These are phyloP conservation scores for Phytophthora constricta DNA, from an alignment of 352 stramenopile species.

Conservation along the genomic window DNA sequence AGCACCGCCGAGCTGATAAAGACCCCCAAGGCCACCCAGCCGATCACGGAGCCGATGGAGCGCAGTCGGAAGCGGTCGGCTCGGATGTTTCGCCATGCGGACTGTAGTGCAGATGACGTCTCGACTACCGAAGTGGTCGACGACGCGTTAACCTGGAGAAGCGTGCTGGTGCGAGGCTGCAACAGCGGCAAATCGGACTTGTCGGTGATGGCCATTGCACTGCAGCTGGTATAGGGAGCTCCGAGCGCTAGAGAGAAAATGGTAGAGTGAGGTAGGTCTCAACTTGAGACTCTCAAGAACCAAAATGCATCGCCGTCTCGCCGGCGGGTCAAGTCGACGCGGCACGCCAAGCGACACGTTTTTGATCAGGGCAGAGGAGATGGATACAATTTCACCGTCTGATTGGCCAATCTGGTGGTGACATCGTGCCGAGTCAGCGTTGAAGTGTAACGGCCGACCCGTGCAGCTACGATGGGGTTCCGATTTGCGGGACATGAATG, in stretches of 20 bases:
- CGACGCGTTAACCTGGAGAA: constrained; percentile 10
- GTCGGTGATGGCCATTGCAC: constrained; percentile 30
- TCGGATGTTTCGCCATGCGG: constrained; percentile 27
- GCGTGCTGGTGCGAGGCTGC: constrained; percentile 28
- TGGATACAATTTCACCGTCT: not conserved
- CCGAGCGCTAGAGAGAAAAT: constrained; percentile 19
- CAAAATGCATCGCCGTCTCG: not conserved
- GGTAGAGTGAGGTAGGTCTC: constrained; percentile 3
- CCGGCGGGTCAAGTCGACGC: too few relatives aligned
- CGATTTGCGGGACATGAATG: too few relatives aligned
- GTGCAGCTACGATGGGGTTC: too few relatives aligned
- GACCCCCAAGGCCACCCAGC: constrained; percentile 59
- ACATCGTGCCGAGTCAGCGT: too few relatives aligned
- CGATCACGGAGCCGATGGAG: constrained; percentile 51
- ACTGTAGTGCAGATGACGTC: constrained; percentile 22
- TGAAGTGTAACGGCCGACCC: too few relatives aligned
- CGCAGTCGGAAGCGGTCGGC: constrained; percentile 45
- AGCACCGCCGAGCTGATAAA: constrained; percentile 47
- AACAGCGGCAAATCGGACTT: constrained; percentile 48
- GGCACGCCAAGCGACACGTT: not conserved
- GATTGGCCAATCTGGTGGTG: too few relatives aligned
- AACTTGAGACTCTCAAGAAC: constrained; percentile 14
- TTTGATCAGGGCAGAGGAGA: not conserved
- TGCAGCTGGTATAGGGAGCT: not conserved
- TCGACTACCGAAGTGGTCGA: constrained; percentile 8